A percentile compares a stretch with the other conserved stretches of the same genome.
Conservation (phyloP, 1,284 basidiomycete genomes). For the Vanrija sp. region DNA sequence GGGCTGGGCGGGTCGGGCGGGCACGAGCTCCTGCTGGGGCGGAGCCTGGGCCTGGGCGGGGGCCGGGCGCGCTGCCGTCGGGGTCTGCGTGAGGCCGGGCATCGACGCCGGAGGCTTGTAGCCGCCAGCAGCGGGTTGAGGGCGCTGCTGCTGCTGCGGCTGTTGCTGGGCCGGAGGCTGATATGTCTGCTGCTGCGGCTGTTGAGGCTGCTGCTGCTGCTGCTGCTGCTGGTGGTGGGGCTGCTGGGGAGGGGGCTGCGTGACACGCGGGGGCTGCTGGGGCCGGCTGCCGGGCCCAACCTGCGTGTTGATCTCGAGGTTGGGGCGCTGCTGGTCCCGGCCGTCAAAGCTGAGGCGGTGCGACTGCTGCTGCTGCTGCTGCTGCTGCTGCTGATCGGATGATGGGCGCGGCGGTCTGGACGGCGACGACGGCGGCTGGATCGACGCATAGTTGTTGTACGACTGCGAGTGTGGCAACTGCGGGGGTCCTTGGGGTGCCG, state of each 20-base stretch:
- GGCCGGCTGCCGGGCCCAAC: no score
- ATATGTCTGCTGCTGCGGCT: slow-evolving; percentile 4
- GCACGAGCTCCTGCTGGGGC: no score
- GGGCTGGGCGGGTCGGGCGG: slow-evolving; percentile 2
- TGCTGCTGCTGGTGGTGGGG: slow-evolving; percentile 8
- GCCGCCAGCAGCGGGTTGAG: slow-evolving; percentile 11
- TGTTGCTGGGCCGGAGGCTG: neutral
- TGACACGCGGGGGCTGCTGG: no score
- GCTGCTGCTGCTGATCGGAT: slow-evolving; percentile 21
- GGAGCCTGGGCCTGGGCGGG: no score
- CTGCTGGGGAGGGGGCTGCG: slow-evolving; percentile 9
- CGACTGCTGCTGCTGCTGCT: slow-evolving; percentile 47
- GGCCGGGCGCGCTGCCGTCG: no score
- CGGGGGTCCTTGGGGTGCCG: slow-evolving; percentile 55
- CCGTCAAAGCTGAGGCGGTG: neutral
- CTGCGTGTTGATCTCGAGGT: no score
- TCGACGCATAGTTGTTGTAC: slow-evolving; percentile 14
- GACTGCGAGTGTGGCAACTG: slow-evolving; percentile 31
- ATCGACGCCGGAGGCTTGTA: slow-evolving; percentile 14
- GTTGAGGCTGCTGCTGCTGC: slow-evolving; percentile 6
- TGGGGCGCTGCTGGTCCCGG: no score
- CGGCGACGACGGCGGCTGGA: slow-evolving; percentile 10
- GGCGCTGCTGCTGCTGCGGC: slow-evolving; percentile 2
- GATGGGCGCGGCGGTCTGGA: slow-evolving; percentile 23
- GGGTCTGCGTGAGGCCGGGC: no score